Base-by-base conservation (phyloP, 257 asterid species). In the Fraxinus anomala region DNA sequence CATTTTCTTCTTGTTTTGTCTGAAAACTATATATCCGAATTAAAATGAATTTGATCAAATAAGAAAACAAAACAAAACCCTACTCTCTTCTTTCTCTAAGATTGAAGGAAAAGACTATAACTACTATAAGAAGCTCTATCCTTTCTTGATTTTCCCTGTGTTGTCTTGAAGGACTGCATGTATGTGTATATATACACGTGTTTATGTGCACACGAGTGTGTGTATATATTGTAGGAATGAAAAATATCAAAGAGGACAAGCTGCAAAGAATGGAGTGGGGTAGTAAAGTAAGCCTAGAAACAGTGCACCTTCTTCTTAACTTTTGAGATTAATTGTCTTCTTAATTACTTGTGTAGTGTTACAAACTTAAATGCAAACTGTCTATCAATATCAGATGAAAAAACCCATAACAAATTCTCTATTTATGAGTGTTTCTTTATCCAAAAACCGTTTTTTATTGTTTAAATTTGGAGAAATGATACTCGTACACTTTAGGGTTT, bases 211-310 rank as follows among this genome's bases (percentile, higher is more conserved):
- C 16, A 14, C 3, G 8, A 16, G 31, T 4, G 33, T 23, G 56
- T 39, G 31, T 68, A n/a, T 6, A 34, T 72, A n/a, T 73, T 56
- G 36, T 61, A 24, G 68, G 68, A 70, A 37, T 42, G 28, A 34
- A 68, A 23, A 8, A 44, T 4, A 19, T 26, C 31, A 21, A 33
- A n/a, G 13, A 3, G 8, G 28, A 70, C 36, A 26, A 4, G 36
- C 34, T 63, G 36, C 69, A 63, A 33, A 72, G 76, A 49, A 77
- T 68, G 80, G 63, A 80, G 70, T 73, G 81, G 85, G 77, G 87
- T 84, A 74, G 82, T 82, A 78, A 81, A 82, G 81, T 56, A 73
- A 75, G 75, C 61, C 84, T 65, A 77, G 83, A 82, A 85, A 61
- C 56, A 44, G 71, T 85, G 89, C 86, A 79, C 23, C 82, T 82